Evolutionary conservation across 1,284 basidiomycete species (phyloP), one percentile per base, ranked within the genome.

Genomic region (Ganoderma leucocontextum): DNA sequence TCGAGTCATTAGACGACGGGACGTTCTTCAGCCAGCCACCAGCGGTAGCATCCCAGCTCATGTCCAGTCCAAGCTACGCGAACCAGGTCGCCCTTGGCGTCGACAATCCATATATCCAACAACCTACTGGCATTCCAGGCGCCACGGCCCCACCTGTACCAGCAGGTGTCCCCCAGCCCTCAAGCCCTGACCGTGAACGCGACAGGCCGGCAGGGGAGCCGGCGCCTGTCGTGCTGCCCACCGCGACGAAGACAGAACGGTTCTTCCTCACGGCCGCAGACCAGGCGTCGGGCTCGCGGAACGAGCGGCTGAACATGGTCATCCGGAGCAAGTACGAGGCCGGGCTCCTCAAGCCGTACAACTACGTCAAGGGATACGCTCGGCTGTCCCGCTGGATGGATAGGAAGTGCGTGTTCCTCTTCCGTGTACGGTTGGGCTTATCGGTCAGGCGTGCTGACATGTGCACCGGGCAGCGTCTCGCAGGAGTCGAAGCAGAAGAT

Each of bases 281-380:
- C 80, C 97, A 98, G 78, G 95, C 95, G 59, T 89, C 93, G 13
- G 97, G 97, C 0, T 93, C 95, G 15, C 86, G 97, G 44, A 95
- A 97, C 72, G 95, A 98, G 74, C 91, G 97, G 0, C 82, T 99
- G 49, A 94, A 93, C 68, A 88, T 94, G 69, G 97, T 99, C 72
- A 99, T 99, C 75, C 90, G 94, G 73, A 96, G 95, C 76, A 99
- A 99, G 81, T 98, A 98, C 81, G 97, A 99, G 78, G 97, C 97
- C 1, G 97, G 97, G 0, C 80, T 99, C 53, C 82, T 99, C 70
- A 95, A 95, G 76, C 97, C 97, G 0, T 98, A 98, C 78, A 97
- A 99, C 81, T 98, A 98, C 78, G 95, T 97, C 68, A 96, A 95
- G 77, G 96, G 96, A 0, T 97, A 97, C 77, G 93, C 95, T 25